phyloP scores from a whole-genome alignment of 2,329 filamentous ascomycete species.

The Penicillium capsulatum region DNA sequence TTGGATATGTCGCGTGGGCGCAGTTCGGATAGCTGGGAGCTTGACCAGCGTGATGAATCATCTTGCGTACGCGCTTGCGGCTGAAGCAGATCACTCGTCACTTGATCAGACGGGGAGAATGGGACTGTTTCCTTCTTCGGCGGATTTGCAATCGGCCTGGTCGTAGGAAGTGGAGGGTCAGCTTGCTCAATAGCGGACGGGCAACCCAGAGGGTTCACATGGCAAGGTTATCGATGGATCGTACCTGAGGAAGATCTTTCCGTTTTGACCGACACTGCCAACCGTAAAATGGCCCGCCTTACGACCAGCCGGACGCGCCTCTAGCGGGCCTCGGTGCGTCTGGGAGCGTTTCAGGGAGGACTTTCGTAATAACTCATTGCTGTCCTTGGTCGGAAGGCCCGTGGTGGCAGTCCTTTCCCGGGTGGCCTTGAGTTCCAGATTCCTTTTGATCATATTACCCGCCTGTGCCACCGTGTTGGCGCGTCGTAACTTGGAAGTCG shows the following conservation, averaged over 20 bases:
- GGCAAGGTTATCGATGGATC: slow-evolving; percentile 26
- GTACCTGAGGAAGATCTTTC: slow-evolving; percentile 76
- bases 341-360: slow-evolving; percentile 42
- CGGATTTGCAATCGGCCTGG: slow-evolving; percentile 36
- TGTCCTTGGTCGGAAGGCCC: slow-evolving; percentile 47
- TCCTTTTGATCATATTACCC: slow-evolving; percentile 28
- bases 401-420: slow-evolving; percentile 34
- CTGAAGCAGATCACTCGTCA: slow-evolving; percentile 53
- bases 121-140: slow-evolving; percentile 32
- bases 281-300: slow-evolving; percentile 73
- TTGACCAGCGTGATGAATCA: slow-evolving; percentile 39
- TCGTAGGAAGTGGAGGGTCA: slow-evolving; percentile 11
- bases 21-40: slow-evolving; percentile 40
- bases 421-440: slow-evolving; percentile 30
- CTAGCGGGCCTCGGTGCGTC: slow-evolving; percentile 50
- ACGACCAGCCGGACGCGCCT: slow-evolving; percentile 58
- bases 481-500: slow-evolving; percentile 31
- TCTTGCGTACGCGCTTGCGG: slow-evolving; percentile 29
- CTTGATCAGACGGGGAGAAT: slow-evolving; percentile 50
- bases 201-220: slow-evolving; percentile 11
- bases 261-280: slow-evolving; percentile 77
- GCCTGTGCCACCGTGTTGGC: slow-evolving; percentile 39
- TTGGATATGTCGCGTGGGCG: slow-evolving; percentile 28
- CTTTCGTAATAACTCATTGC: slow-evolving; percentile 48
- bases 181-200: slow-evolving; percentile 11